Percentiles rank a stretch among this genome's conserved stretches.
Conservation (phyloP, 805 yeast genomes). For the Candida jianshihensis region DNA sequence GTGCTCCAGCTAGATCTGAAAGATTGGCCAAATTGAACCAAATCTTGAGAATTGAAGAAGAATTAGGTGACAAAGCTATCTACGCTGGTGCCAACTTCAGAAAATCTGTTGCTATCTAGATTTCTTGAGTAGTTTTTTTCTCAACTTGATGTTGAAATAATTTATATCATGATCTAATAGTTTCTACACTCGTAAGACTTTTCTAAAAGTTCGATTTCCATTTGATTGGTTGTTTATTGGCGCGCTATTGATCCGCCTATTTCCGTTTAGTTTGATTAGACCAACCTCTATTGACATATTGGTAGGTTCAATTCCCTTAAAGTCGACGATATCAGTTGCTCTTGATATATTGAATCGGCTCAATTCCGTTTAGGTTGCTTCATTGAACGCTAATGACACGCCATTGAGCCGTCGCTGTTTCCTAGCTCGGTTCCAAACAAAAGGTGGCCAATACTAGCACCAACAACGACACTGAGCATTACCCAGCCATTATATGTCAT, state of each 20-base stretch:
- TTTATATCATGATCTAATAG: background rate
- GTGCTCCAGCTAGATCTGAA: conserved; percentile 99
- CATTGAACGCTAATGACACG: conserved; percentile 22
- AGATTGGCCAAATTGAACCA: conserved; percentile 99
- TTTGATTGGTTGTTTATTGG: too few species aligned
- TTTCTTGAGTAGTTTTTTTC: background rate
- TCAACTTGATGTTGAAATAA: background rate
- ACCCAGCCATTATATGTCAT: conserved; percentile 88
- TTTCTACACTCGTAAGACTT: too few species aligned
- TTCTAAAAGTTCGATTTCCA: too few species aligned
- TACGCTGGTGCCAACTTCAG: conserved; percentile 94
- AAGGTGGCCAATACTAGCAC: conserved; percentile 66
- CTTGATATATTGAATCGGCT: too few species aligned
- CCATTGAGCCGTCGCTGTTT: conserved; percentile 19
- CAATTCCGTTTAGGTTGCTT: too few species aligned
- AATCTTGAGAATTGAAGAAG: conserved; percentile 97
- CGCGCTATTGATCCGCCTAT: too few species aligned
- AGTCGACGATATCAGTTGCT: too few species aligned
- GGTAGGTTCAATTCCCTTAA: too few species aligned
- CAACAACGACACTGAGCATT: conserved; percentile 64
- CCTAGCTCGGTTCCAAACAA: conserved; percentile 43
- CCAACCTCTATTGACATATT: too few species aligned
- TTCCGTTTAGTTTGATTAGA: too few species aligned
- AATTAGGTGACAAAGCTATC: conserved; percentile 94
- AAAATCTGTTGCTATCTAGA: conserved; percentile 28